These are phyloP conservation scores for Paulownia fortunei DNA, from an alignment of 257 asterid species.

Conservation along the genomic window DNA sequence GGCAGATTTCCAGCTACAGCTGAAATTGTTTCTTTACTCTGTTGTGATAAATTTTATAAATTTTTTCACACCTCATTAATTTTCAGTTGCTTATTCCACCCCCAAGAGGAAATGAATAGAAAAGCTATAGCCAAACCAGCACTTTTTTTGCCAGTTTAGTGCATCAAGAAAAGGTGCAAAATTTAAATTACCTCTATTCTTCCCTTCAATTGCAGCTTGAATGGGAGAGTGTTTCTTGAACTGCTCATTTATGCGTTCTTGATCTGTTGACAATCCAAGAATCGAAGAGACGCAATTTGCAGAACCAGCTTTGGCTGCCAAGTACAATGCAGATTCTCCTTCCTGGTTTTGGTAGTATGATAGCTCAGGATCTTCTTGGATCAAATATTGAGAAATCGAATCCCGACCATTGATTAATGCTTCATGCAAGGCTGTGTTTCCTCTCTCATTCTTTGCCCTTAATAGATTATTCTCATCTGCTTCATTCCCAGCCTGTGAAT, in stretches of 20 bases:
- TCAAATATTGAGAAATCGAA: constrained; percentile 24
- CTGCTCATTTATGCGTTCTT: not conserved
- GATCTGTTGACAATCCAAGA: not conserved
- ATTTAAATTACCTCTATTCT: not conserved
- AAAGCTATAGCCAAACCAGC: not conserved
- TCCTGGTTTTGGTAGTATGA: constrained; percentile 18
- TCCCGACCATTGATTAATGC: constrained; percentile 15
- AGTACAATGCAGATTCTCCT: constrained; percentile 32
- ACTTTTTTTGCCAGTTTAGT: not conserved
- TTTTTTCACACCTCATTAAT: too few relatives aligned
- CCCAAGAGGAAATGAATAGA: too few relatives aligned
- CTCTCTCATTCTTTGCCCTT: constrained; percentile 19
- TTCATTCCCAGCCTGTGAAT: not conserved
- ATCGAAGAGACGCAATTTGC: constrained; percentile 9
- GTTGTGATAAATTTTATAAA: too few relatives aligned
- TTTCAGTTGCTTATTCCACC: too few relatives aligned
- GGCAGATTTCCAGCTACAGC: too few relatives aligned
- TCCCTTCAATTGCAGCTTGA: constrained; percentile 22
- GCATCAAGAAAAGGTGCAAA: not conserved
- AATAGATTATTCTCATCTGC: not conserved
- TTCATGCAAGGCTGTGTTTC: constrained; percentile 42
- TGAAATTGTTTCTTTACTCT: too few relatives aligned
- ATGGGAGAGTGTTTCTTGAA: constrained; percentile 32
- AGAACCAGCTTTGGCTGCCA: constrained; percentile 46
- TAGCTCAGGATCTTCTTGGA: constrained; percentile 21